Evolutionary conservation across 345 rosid species (phyloP).

Genomic region (Alliaria petiolata): DNA sequence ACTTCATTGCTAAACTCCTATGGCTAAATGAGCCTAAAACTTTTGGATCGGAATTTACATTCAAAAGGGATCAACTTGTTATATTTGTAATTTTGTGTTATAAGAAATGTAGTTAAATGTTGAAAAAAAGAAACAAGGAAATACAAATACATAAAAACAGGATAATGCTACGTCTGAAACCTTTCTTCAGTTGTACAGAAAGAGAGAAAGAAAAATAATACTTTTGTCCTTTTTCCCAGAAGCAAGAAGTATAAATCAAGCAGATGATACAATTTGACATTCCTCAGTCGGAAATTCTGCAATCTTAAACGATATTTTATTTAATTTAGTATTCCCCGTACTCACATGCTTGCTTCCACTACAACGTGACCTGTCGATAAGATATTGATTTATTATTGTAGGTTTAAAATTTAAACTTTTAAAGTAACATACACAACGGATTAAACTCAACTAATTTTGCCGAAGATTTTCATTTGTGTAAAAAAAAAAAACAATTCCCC

Average conservation of each 20-base stretch:
- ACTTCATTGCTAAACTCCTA: too few species aligned
- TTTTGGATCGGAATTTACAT: too few species aligned
- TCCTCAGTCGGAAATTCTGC: background rate
- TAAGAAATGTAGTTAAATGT: too few species aligned
- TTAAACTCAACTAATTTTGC: background rate
- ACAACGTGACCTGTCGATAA: background rate
- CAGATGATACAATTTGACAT: background rate
- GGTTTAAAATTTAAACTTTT: background rate
- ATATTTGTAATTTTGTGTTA: too few species aligned
- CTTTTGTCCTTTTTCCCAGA: background rate
- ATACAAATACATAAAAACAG: background rate
- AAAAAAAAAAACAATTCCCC: too few species aligned
- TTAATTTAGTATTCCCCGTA: background rate
- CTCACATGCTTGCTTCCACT: conserved; percentile 19
- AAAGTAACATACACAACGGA: background rate
- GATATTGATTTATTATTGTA: background rate
- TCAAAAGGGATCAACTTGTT: too few species aligned
- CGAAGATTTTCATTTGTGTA: too few species aligned
- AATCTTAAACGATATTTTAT: conserved; percentile 6
- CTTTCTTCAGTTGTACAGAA: background rate
- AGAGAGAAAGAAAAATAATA: background rate
- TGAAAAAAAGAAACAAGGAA: too few species aligned
- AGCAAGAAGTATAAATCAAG: conserved; percentile 17
- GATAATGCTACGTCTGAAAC: conserved; percentile 6
- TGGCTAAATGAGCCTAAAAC: too few species aligned